phyloP scores from a whole-genome alignment of 495 filamentous ascomycete species.

The Penicillium diatomitis region DNA sequence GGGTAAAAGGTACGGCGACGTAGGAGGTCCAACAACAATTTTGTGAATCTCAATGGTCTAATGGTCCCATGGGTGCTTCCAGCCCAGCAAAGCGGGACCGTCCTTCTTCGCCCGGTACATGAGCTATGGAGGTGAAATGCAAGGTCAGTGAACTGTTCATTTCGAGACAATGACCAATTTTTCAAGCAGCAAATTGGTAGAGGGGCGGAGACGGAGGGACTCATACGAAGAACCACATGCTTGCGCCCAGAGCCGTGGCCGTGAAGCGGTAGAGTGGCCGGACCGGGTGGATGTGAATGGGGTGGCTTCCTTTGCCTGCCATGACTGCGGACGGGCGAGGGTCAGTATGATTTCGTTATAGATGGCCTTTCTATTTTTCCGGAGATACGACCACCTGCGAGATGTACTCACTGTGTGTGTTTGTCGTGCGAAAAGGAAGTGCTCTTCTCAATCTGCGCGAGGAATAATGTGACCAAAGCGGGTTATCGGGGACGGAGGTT shows the following conservation, averaged over 20 bases:
- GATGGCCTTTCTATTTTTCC: too few species aligned
- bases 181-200: too few species aligned
- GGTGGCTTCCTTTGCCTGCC: constrained; percentile 50
- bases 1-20: too few species aligned
- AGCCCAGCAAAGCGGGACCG: constrained; percentile 74
- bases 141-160: too few species aligned
- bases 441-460: background rate
- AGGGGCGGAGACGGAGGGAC: background rate
- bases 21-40: too few species aligned
- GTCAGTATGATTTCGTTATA: background rate
- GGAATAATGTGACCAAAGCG: background rate
- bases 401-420: constrained; percentile 6
- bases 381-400: background rate
- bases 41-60: constrained; percentile 27
- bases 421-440: background rate
- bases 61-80: constrained; percentile 99
- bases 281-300: constrained; percentile 61
- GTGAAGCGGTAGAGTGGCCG: constrained; percentile 73
- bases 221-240: constrained; percentile 99
- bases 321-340: constrained; percentile 26
- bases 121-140: constrained; percentile 40
- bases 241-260: constrained; percentile 79
- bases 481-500: constrained; percentile 2
- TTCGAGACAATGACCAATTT: too few species aligned
- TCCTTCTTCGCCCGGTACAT: constrained; percentile 97